Evolutionary conservation across 2,329 filamentous ascomycete species (phyloP).

Genomic region (Aspergillus sp.): DNA sequence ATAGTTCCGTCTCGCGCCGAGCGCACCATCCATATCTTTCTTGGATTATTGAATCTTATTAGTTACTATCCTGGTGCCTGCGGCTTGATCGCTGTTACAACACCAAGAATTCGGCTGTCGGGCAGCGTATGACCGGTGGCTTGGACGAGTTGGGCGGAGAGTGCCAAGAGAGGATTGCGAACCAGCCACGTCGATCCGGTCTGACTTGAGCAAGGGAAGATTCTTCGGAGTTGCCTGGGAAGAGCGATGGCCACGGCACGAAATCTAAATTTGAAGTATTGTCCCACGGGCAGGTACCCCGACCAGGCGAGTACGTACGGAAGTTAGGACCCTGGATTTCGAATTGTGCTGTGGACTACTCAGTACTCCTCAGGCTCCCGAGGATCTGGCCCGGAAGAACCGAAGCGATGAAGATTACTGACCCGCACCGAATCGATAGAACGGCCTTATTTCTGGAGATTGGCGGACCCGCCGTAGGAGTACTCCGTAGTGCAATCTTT

Average conservation of each 20-base stretch:
- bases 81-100: background rate
- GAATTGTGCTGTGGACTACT: background rate
- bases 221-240: background rate
- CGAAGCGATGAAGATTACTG: slow-evolving; percentile 1
- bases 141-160: background rate
- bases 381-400: background rate
- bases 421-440: background rate
- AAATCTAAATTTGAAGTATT: background rate
- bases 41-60: background rate
- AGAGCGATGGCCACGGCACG: background rate
- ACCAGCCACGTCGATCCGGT: slow-evolving; percentile 5
- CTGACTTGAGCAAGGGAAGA: background rate
- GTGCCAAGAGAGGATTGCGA: slow-evolving; percentile 10
- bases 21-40: background rate
- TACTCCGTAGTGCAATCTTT: background rate
- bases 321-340: background rate
- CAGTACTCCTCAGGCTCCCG: background rate
- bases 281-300: background rate
- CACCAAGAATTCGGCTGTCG: background rate
- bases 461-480: background rate
- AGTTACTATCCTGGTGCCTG: background rate
- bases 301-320: background rate
- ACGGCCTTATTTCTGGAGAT: background rate
- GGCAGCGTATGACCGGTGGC: slow-evolving; percentile 2
- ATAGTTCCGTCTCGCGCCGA: background rate